These are phyloP conservation scores for Hypoxylon lienhwacheense DNA, from an alignment of 495 filamentous ascomycete genomes.

Conservation along the genomic window DNA sequence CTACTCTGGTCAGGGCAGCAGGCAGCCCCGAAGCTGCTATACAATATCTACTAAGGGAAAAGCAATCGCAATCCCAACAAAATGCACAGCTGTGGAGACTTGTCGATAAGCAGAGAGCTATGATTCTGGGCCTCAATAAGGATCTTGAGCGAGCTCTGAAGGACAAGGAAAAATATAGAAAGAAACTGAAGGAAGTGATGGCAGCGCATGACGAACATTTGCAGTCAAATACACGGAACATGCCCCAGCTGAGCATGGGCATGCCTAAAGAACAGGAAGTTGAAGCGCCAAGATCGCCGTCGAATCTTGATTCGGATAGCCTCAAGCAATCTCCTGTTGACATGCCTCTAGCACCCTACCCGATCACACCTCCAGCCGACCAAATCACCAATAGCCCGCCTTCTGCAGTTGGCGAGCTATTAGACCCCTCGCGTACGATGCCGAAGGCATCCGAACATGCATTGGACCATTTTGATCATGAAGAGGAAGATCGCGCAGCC, in stretches of 20 bases:
- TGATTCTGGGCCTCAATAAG: slow-evolving; percentile 92
- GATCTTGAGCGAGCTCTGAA: slow-evolving; percentile 89
- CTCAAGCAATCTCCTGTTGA: slow-evolving; percentile 55
- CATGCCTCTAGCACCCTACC: slow-evolving; percentile 57
- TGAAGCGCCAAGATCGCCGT: slow-evolving; percentile 47
- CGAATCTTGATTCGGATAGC: slow-evolving; percentile 45
- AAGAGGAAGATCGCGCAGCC: slow-evolving; percentile 49
- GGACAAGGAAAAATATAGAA: slow-evolving; percentile 92
- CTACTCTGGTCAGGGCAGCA: slow-evolving; percentile 73
- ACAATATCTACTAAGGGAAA: slow-evolving; percentile 85
- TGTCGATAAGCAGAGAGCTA: slow-evolving; percentile 92
- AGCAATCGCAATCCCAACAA: slow-evolving; percentile 81
- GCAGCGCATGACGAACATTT: slow-evolving; percentile 38
- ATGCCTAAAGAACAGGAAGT: slow-evolving; percentile 38
- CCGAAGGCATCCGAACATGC: slow-evolving; percentile 57
- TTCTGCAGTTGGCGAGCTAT: slow-evolving; percentile 45
- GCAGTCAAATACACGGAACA: slow-evolving; percentile 9
- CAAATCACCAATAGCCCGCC: slow-evolving; percentile 34
- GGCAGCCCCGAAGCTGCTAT: slow-evolving; percentile 90
- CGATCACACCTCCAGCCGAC: slow-evolving; percentile 57
- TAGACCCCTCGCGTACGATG: slow-evolving; percentile 57
- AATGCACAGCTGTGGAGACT: slow-evolving; percentile 93
- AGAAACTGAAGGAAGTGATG: slow-evolving; percentile 77
- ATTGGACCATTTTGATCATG: slow-evolving; percentile 54
- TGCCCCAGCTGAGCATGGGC: slow-evolving; percentile 29